phyloP scores from a whole-genome alignment of 345 rosid species.

The Eucalyptus camaldulensis region DNA sequence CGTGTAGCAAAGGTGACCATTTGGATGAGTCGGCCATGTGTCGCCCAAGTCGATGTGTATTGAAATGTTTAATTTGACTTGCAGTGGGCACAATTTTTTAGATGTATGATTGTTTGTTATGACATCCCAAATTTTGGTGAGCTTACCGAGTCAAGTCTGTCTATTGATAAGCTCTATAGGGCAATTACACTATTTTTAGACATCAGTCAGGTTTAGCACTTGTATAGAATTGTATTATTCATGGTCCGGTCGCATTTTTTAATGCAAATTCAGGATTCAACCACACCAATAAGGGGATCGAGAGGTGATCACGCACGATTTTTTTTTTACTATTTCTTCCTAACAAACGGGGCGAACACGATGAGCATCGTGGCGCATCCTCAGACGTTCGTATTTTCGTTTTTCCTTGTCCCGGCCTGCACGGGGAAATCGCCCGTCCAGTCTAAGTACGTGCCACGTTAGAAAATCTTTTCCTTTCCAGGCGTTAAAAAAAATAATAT shows the following conservation, averaged over 20 bases:
- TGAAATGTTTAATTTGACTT: neutral
- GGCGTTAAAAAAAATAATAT: neutral
- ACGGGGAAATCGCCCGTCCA: neutral
- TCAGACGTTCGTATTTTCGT: neutral
- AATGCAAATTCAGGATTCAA: neutral
- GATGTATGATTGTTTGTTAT: too few relatives aligned
- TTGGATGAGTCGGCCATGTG: neutral
- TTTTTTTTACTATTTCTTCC: neutral
- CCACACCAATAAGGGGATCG: neutral
- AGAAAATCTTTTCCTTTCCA: neutral
- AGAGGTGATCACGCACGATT: neutral
- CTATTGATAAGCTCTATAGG: neutral
- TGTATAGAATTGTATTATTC: neutral
- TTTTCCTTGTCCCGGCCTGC: neutral
- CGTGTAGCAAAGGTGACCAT: too few relatives aligned
- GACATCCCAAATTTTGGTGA: neutral
- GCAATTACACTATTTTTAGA: neutral
- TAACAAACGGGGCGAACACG: neutral
- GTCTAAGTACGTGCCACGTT: neutral
- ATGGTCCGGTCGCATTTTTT: neutral
- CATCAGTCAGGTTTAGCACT: neutral
- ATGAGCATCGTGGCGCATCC: neutral
- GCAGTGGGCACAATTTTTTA: too few relatives aligned
- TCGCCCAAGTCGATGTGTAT: neutral
- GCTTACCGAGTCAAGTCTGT: fast-evolving